phyloP scores from a whole-genome alignment of 2,329 filamentous ascomycete species.

The Colletotrichum sp. region DNA sequence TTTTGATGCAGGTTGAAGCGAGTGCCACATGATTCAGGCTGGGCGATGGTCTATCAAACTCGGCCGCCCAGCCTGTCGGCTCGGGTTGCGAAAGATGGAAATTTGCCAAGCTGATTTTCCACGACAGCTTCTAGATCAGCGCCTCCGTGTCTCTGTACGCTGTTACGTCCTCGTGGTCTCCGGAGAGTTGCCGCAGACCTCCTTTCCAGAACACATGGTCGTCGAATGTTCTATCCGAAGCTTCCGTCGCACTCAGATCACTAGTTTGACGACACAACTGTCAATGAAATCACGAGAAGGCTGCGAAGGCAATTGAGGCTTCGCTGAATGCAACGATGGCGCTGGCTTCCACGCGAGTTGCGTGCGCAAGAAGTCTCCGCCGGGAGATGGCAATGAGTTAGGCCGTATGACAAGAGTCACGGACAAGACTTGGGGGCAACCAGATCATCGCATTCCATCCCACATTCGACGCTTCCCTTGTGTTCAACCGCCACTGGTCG shows the following conservation, averaged over 20 bases:
- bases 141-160: neutral
- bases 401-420: neutral
- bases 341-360: neutral
- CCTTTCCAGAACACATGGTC: neutral
- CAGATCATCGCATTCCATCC: neutral
- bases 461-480: neutral
- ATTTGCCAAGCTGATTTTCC: neutral
- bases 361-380: neutral
- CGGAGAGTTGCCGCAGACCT: neutral
- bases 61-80: neutral
- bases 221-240: neutral
- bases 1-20: neutral
- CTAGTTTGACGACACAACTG: neutral
- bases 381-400: neutral
- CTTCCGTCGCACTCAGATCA: slow-evolving; percentile 1
- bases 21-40: neutral
- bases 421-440: neutral
- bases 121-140: neutral
- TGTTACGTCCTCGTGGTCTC: neutral
- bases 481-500: neutral
- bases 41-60: neutral
- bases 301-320: neutral
- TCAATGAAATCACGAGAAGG: neutral
- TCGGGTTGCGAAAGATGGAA: neutral
- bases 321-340: neutral